Percentiles rank a stretch among this genome's conserved stretches.
Conservation (phyloP, 208 protist species). For the Acanthamoeba triangularis region DNA sequence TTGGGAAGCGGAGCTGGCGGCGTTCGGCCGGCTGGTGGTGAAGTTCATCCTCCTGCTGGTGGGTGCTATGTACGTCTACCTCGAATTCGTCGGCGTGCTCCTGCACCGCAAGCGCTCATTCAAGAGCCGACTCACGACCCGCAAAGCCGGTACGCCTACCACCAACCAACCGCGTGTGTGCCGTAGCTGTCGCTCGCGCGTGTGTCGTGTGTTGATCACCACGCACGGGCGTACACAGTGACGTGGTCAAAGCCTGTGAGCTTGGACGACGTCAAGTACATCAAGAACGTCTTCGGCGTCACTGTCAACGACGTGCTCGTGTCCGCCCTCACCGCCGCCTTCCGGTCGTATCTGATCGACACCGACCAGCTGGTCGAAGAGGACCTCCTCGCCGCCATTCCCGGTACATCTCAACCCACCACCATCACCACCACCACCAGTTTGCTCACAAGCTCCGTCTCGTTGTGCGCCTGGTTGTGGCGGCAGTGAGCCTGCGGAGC, state of each 20-base stretch:
- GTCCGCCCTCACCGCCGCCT: conserved; percentile 24
- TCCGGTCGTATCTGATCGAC: background rate
- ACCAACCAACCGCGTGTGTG: no score
- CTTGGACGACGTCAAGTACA: conserved; percentile 36
- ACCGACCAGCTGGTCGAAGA: conserved; percentile 23
- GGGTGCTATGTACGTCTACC: background rate
- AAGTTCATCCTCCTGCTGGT: background rate
- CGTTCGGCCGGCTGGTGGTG: background rate
- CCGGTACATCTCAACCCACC: background rate
- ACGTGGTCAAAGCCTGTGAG: background rate
- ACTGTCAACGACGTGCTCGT: conserved; percentile 42
- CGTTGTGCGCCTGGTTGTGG: no score
- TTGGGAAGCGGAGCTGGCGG: background rate
- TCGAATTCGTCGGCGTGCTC: background rate
- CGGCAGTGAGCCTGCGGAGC: background rate
- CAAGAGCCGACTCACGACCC: background rate
- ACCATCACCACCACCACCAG: no score
- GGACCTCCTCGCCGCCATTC: background rate
- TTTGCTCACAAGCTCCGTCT: background rate
- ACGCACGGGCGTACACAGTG: background rate
- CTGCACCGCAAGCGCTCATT: background rate
- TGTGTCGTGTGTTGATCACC: no score
- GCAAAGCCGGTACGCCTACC: background rate
- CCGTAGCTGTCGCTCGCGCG: no score
- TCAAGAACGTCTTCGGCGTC: conserved; percentile 10